A percentile compares a stretch with the other conserved stretches of the same genome.
Conservation (phyloP, 176 grass and related monocot genomes). For the Paspalum notatum region DNA sequence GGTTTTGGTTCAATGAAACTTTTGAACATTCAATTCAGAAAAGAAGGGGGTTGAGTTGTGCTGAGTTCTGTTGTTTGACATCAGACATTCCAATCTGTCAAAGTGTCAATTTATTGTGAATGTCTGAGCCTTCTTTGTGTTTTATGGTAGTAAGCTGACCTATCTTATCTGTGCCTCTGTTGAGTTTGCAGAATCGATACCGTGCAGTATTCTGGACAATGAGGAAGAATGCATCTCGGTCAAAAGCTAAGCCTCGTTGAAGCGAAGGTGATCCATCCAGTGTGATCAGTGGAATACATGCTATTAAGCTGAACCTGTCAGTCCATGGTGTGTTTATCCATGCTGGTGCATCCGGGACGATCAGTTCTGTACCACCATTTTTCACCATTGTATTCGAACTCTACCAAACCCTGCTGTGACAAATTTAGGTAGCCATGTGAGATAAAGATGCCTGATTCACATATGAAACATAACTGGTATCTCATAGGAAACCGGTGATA, state of each 20-base stretch:
- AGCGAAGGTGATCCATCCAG: not conserved
- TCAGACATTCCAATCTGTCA: not conserved
- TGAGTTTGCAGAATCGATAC: constrained; percentile 77
- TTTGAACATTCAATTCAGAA: not conserved
- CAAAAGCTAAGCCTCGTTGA: constrained; percentile 39
- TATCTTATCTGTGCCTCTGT: constrained; percentile 30
- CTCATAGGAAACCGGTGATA: not conserved
- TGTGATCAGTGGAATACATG: not conserved
- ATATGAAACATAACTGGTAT: not conserved
- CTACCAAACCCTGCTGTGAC: not conserved
- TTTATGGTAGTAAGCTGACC: not conserved
- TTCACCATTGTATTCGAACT: constrained; percentile 11
- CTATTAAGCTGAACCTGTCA: not conserved
- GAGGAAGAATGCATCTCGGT: constrained; percentile 61
- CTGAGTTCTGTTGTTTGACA: constrained; percentile 32
- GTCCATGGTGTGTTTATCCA: not conserved
- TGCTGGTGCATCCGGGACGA: not conserved
- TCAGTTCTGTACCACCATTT: constrained; percentile 12
- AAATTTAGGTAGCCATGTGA: not conserved
- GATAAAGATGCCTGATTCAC: not conserved
- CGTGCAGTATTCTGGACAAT: constrained; percentile 82
- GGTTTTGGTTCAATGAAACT: not conserved
- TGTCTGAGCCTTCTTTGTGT: constrained; percentile 12
- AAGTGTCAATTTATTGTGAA: constrained; percentile 27
- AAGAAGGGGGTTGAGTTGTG: not conserved